A percentile compares a stretch with the other conserved stretches of the same genome.
These are phyloP conservation scores for Fusarium redolens DNA, from an alignment of 2,329 filamentous ascomycete genomes.

Conservation along the genomic window DNA sequence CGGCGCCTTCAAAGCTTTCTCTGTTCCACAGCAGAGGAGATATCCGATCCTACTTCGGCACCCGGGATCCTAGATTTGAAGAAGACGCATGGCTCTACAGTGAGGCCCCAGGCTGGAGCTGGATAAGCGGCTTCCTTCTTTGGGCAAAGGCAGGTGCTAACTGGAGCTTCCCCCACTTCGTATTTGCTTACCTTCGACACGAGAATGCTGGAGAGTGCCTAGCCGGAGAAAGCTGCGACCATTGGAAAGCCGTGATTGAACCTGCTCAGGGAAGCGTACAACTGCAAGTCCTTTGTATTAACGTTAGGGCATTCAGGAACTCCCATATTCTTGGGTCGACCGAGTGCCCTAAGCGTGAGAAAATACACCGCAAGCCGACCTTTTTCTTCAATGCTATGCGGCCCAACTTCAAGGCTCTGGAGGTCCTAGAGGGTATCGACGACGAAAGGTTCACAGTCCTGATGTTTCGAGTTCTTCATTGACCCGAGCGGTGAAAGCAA, in stretches of 20 bases:
- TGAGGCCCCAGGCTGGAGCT: neutral
- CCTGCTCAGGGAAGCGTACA: neutral
- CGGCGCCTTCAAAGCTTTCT: neutral
- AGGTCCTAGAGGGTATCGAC: neutral
- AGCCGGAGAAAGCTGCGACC: neutral
- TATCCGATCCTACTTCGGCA: neutral
- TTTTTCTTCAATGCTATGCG: neutral
- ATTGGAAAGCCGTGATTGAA: neutral
- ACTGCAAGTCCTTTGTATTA: neutral
- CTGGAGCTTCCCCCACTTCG: neutral
- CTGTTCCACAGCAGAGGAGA: neutral
- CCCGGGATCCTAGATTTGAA: neutral
- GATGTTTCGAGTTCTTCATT: neutral
- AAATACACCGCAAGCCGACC: neutral
- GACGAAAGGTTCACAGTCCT: neutral
- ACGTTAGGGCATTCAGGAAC: neutral
- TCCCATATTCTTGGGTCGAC: neutral
- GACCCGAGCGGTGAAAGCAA: neutral
- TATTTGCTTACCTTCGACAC: neutral
- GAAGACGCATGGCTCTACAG: neutral
- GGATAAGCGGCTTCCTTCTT: neutral
- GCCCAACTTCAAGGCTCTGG: neutral
- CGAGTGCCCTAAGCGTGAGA: neutral
- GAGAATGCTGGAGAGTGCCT: neutral
- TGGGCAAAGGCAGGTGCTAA: neutral